Base-by-base conservation (phyloP, 2,329 filamentous ascomycete genomes). In the Talaromyces sp. region DNA sequence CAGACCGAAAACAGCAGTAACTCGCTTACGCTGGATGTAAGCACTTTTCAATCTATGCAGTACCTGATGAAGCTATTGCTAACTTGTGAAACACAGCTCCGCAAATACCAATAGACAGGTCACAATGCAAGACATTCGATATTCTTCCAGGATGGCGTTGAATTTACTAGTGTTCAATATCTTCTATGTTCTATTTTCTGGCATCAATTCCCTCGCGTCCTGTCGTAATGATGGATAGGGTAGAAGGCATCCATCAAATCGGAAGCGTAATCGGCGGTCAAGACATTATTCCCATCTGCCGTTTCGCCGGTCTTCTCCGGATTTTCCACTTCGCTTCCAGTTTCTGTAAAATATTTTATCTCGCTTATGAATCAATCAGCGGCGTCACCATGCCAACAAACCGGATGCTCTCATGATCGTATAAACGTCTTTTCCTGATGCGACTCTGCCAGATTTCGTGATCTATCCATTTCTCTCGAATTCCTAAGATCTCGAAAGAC, bases 21-120 rank as follows among this genome's bases (percentile, higher is more conserved):
- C 75, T 89, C 91, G 37, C 78, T 99, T 75, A 97, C 92, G 59
- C 79, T 99, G 67, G 94, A 99, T 86, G 91, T 97, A 79, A 93
- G 93, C 80, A 39, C 17, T 3, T 10, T 17, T 25, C 57, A 13
- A 6, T 35, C 17, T 35, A 13, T 22, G n/a, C 17, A 48, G 10
- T 39, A 5, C 25, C 40, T n/a, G 5, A 51, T 51, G 5, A 6
- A n/a, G 5, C 21, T 25, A 36, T 46, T 56, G 21, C 53, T 59
- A 53, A 59, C 25, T 25, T 8, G 40, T 52, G 22, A 22, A 35
- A 40, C 57, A 73, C 57, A 73, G 70, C 70, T 73, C 50, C 70
- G 70, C 51, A 73, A 73, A 64, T 73, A 73, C 57, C 69, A 68
- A 48, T 59, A 59, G 46, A 45, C 9, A 35, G 11, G 8, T 37